Evolutionary conservation across 352 stramenopile genomes (phyloP).

Genomic region (Pythium coloratum): DNA sequence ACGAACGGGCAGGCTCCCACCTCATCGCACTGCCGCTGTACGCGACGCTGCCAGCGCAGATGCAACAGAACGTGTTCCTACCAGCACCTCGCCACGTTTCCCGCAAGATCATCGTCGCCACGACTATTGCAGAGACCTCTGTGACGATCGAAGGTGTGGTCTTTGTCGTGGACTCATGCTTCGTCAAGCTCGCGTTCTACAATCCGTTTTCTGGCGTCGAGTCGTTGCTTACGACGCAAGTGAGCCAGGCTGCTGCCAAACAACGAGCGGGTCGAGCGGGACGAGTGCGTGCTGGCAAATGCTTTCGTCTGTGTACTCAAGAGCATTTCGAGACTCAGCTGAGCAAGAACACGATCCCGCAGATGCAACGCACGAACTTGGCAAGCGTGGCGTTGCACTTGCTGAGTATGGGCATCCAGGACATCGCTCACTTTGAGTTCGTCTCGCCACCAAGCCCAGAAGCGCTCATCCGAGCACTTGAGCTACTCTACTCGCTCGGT

Average conservation of each 20-base stretch:
- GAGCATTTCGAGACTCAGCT: slow-evolving; percentile 47
- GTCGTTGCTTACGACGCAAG: slow-evolving; percentile 89
- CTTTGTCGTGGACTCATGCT: slow-evolving; percentile 77
- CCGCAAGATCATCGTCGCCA: slow-evolving; percentile 88
- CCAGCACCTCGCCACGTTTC: slow-evolving; percentile 52
- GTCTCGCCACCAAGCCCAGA: slow-evolving; percentile 73
- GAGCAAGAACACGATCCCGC: slow-evolving; percentile 67
- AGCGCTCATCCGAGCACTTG: slow-evolving; percentile 66
- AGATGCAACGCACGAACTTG: slow-evolving; percentile 84
- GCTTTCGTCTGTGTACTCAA: slow-evolving; percentile 73
- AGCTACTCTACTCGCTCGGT: slow-evolving; percentile 69
- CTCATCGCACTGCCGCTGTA: slow-evolving; percentile 87
- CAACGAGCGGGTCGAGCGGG: slow-evolving; percentile 95
- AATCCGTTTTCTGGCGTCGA: slow-evolving; percentile 83
- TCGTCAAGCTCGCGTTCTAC: slow-evolving; percentile 84
- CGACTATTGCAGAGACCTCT: slow-evolving; percentile 95
- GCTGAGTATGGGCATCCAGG: slow-evolving; percentile 85
- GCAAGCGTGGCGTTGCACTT: slow-evolving; percentile 67
- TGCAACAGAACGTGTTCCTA: slow-evolving; percentile 94
- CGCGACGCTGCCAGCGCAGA: slow-evolving; percentile 88
- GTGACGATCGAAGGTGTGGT: slow-evolving; percentile 97
- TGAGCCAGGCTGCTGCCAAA: slow-evolving; percentile 96
- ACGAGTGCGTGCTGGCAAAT: slow-evolving; percentile 78
- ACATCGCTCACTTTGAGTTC: slow-evolving; percentile 84
- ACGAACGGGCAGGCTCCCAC: slow-evolving; percentile 47